Percentiles rank a stretch among this genome's conserved stretches.
Conservation (phyloP, 176 grass and related monocot species). For the Coix lacrymajobi region DNA sequence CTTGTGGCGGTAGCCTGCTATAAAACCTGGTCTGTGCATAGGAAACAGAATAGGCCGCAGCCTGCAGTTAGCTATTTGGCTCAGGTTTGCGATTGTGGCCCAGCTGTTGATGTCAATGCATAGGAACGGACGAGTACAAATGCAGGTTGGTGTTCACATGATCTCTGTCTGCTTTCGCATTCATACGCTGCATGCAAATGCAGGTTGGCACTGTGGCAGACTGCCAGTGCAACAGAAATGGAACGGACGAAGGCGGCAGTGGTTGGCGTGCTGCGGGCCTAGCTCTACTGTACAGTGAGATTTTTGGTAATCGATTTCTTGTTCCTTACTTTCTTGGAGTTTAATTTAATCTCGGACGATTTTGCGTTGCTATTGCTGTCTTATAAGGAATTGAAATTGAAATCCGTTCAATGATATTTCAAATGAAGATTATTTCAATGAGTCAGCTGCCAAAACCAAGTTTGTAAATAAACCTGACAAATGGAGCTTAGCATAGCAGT, state of each 20-base stretch:
- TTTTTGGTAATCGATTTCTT: neutral
- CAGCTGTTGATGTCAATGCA: neutral
- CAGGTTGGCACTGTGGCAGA: conserved; percentile 3
- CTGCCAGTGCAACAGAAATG: conserved; percentile 5
- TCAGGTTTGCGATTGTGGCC: neutral
- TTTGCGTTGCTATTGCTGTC: neutral
- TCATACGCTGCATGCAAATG: neutral
- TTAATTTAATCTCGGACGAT: neutral
- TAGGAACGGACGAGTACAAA: neutral
- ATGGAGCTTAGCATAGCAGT: neutral
- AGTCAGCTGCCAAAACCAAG: neutral
- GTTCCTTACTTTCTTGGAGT: neutral
- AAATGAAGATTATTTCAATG: neutral
- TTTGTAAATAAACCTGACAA: neutral
- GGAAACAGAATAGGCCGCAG: neutral
- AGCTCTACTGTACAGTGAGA: neutral
- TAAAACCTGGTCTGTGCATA: neutral
- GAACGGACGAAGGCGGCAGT: neutral
- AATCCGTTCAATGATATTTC: neutral
- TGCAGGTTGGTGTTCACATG: neutral
- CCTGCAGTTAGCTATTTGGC: neutral
- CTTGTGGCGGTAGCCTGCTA: neutral
- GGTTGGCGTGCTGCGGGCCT: neutral
- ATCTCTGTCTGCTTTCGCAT: conserved; percentile 12
- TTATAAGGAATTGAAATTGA: neutral